Conservation (phyloP, 805 yeast species). For the Komagataella populi region DNA sequence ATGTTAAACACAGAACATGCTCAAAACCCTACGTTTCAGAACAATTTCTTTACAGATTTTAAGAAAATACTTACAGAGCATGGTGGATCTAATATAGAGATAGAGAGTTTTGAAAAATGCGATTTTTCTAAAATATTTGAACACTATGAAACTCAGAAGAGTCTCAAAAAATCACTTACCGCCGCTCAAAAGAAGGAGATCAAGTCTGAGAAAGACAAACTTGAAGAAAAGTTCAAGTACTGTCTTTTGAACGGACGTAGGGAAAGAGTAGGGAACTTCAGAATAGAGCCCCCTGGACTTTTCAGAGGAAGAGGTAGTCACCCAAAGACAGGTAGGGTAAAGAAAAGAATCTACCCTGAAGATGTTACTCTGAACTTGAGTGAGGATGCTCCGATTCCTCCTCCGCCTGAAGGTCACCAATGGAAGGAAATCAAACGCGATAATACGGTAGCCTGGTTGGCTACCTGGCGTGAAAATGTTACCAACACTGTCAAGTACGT, state of each 20-base stretch:
- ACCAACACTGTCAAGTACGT: conserved; percentile 78
- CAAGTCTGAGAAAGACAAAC: conserved; percentile 57
- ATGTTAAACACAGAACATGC: conserved; percentile 83
- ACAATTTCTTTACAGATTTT: conserved; percentile 80
- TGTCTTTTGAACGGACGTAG: conserved; percentile 78
- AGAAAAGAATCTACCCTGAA: conserved; percentile 80
- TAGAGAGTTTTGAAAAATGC: conserved; percentile 49
- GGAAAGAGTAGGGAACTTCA: conserved; percentile 87
- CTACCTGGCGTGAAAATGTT: conserved; percentile 94
- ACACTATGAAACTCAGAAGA: conserved; percentile 55
- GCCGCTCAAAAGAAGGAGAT: conserved; percentile 63
- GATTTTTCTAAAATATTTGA: conserved; percentile 69
- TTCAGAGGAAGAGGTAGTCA: conserved; percentile 96
- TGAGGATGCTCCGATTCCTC: conserved; percentile 57
- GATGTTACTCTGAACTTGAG: conserved; percentile 79
- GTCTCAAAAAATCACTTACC: conserved; percentile 56
- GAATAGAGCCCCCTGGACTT: conserved; percentile 92
- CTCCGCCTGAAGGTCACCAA: conserved; percentile 72
- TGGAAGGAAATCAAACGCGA: conserved; percentile 92
- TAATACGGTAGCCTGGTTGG: conserved; percentile 87
- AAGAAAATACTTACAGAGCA: conserved; percentile 47
- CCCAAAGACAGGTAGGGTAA: conserved; percentile 88
- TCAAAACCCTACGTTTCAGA: conserved; percentile 71
- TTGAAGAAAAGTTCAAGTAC: conserved; percentile 70
- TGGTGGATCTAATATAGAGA: conserved; percentile 43